Evolutionary conservation across 768 basidiomycete species (phyloP).

Genomic region (Ephemerocybe angulata): DNA sequence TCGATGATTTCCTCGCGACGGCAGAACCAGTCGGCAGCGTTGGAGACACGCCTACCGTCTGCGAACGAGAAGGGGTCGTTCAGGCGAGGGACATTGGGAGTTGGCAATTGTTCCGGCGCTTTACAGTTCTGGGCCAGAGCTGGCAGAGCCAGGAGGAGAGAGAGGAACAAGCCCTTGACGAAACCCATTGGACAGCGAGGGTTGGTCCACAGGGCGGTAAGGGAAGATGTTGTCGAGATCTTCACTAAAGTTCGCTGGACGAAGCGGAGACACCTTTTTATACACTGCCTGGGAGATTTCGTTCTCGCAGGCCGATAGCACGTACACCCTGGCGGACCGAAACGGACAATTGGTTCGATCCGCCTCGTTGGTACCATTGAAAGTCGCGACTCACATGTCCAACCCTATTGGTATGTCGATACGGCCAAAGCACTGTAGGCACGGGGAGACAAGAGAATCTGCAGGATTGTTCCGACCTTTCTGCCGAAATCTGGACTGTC

Average conservation of each 20-base stretch:
- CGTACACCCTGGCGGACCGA: not conserved
- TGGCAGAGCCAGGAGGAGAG: conserved; percentile 1
- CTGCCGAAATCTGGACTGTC: conserved; percentile 5
- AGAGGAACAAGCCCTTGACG: conserved; percentile 1
- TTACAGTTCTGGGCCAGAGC: not conserved
- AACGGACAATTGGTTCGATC: conserved; percentile 1
- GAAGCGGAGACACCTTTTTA: not conserved
- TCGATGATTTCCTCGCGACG: conserved; percentile 44
- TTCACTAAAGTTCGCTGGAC: not conserved
- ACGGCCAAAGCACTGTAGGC: not conserved
- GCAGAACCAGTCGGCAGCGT: conserved; percentile 46
- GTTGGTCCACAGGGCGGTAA: not conserved
- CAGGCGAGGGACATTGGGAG: conserved; percentile 2
- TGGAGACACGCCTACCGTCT: conserved; percentile 35
- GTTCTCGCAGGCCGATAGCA: not conserved
- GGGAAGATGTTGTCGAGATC: conserved; percentile 4
- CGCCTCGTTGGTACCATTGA: not conserved
- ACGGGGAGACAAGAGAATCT: conserved; percentile 2
- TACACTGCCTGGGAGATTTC: not conserved
- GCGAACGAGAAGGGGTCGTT: conserved; percentile 47
- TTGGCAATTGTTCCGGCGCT: conserved; percentile 1
- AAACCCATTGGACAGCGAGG: conserved; percentile 3
- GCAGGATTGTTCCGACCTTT: conserved; percentile 6
- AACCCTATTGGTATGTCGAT: not conserved
- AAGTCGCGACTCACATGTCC: conserved; percentile 2